Evolutionary conservation across 306 rosid genomes (phyloP).

Genomic region (Datisca glomerata): DNA sequence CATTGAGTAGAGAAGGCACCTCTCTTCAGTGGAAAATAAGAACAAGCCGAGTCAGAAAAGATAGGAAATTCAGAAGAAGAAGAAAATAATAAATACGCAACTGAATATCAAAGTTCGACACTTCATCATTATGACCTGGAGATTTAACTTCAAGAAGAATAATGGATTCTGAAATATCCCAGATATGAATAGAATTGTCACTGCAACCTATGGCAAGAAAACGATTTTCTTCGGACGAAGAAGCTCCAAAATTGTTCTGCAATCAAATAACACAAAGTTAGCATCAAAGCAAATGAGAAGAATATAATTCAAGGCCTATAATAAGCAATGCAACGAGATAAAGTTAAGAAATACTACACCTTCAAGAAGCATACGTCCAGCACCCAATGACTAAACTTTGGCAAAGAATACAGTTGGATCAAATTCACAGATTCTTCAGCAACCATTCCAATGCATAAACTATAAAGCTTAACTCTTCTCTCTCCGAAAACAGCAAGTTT

Average conservation of each 20-base stretch:
- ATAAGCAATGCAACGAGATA: neutral
- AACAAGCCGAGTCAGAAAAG: neutral
- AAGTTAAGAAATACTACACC: constrained; percentile 23
- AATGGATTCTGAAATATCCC: constrained; percentile 52
- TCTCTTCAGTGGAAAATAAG: constrained; percentile 27
- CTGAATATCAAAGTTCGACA: neutral
- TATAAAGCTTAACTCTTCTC: constrained; percentile 52
- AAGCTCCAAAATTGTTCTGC: constrained; percentile 25
- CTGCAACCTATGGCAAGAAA: constrained; percentile 69
- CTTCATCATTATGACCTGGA: constrained; percentile 45
- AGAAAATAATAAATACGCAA: neutral
- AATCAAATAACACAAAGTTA: constrained; percentile 11
- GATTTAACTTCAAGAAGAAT: constrained; percentile 53
- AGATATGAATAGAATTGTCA: constrained; percentile 71
- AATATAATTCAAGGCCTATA: constrained; percentile 3
- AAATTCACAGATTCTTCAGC: constrained; percentile 15
- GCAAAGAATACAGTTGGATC: constrained; percentile 36
- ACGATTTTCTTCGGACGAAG: constrained; percentile 23
- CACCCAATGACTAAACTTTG: constrained; percentile 68
- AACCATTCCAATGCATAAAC: constrained; percentile 22
- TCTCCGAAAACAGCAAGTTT: constrained; percentile 64
- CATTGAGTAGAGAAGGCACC: constrained; percentile 88
- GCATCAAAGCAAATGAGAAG: constrained; percentile 2
- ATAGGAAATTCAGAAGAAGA: neutral
- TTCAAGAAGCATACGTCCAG: constrained; percentile 73